These are phyloP conservation scores for Serpula lacrymans DNA, from an alignment of 768 basidiomycete species.

Conservation along the genomic window DNA sequence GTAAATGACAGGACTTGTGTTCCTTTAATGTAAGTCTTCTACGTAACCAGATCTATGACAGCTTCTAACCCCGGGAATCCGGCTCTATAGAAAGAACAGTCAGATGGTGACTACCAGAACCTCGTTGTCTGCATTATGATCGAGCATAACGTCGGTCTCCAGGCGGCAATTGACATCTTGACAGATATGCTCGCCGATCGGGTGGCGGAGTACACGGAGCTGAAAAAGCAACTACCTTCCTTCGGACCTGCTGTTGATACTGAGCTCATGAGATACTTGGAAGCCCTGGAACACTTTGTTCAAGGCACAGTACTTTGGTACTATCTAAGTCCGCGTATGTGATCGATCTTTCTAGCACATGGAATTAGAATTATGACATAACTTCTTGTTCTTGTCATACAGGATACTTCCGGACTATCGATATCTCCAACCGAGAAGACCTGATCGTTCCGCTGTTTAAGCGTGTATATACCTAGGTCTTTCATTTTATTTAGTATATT, in stretches of 20 bases:
- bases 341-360: constrained; percentile 4
- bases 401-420: constrained; percentile 33
- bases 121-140: constrained; percentile 38
- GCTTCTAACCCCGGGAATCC: neutral
- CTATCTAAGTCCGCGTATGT: constrained; percentile 36
- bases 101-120: constrained; percentile 38
- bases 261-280: constrained; percentile 31
- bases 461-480: constrained; percentile 5
- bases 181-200: constrained; percentile 35
- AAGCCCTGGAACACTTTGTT: constrained; percentile 35
- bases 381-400: no score
- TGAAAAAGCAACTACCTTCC: constrained; percentile 32
- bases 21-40: constrained; percentile 25
- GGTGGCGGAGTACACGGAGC: constrained; percentile 27
- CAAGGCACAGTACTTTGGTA: constrained; percentile 39
- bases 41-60: no score
- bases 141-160: constrained; percentile 29
- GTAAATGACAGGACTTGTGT: constrained; percentile 22
- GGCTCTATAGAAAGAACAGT: constrained; percentile 32
- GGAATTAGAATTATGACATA: no score
- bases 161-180: constrained; percentile 32
- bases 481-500: no score
- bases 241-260: constrained; percentile 32
- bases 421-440: constrained; percentile 26
- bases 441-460: constrained; percentile 28